Conservation (phyloP, 2,329 filamentous ascomycete species). For the Neonectria ditissima region DNA sequence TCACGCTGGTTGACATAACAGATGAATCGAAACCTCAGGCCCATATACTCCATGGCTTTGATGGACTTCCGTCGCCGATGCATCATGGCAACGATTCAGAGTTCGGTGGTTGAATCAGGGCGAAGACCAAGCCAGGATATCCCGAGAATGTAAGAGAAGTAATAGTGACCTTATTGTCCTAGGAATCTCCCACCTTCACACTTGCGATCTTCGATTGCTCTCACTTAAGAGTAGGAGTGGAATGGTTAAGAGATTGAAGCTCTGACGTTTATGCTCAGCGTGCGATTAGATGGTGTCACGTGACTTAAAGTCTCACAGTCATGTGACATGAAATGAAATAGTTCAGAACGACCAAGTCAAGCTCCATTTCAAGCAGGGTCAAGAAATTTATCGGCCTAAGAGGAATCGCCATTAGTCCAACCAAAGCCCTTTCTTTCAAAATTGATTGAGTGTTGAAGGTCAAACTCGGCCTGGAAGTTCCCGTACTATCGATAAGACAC, state of each 20-base stretch:
- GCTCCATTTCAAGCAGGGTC: conserved; percentile 13
- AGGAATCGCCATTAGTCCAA: not conserved
- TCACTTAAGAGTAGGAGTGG: not conserved
- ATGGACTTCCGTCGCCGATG: not conserved
- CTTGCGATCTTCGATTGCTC: not conserved
- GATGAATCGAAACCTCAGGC: not conserved
- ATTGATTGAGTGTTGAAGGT: not conserved
- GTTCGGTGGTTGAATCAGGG: too few relatives aligned
- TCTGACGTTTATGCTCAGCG: not conserved
- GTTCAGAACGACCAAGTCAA: conserved; percentile 4
- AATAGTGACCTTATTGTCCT: not conserved
- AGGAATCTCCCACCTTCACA: not conserved
- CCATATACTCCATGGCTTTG: too few relatives aligned
- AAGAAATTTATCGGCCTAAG: conserved; percentile 1
- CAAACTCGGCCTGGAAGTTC: not conserved
- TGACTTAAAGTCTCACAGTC: not conserved
- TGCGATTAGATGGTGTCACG: conserved; percentile 2
- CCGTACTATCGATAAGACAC: conserved; percentile 50
- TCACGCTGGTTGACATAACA: not conserved
- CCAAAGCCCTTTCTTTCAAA: not conserved
- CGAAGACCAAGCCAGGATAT: not conserved
- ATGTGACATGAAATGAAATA: conserved; percentile 21
- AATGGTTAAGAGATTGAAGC: not conserved
- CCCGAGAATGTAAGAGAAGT: not conserved
- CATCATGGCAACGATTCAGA: not conserved